Percentiles rank a stretch among this genome's conserved stretches.
phyloP scores from a whole-genome alignment of 306 rosid species.

The Rosa multiflora region DNA sequence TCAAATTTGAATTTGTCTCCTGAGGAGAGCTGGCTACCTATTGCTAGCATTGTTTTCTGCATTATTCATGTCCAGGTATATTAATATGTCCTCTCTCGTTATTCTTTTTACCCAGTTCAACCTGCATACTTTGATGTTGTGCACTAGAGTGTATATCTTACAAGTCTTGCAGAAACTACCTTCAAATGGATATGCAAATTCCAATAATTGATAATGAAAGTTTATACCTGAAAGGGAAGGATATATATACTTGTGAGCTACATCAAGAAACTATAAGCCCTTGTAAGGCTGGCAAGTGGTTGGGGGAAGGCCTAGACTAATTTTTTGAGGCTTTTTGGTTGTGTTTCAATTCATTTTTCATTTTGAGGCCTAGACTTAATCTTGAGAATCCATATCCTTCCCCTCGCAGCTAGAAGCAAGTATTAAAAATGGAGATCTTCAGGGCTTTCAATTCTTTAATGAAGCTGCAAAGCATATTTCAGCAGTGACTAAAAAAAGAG shows the following conservation, averaged over 20 bases:
- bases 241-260: background rate
- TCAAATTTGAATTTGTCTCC: slow-evolving; percentile 77
- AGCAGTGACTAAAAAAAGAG: slow-evolving; percentile 30
- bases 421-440: slow-evolving; percentile 81
- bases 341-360: background rate
- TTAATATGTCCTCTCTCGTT: background rate
- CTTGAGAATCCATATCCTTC: slow-evolving; percentile 8
- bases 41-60: slow-evolving; percentile 84
- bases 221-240: background rate
- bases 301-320: background rate
- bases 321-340: slow-evolving; percentile 4
- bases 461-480: slow-evolving; percentile 40
- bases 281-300: background rate
- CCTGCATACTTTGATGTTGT: background rate
- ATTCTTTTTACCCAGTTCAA: background rate
- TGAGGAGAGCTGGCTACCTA: slow-evolving; percentile 94
- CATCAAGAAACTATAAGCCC: slow-evolving; percentile 1
- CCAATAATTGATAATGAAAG: background rate
- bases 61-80: slow-evolving; percentile 84
- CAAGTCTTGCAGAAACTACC: background rate
- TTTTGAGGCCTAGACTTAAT: background rate
- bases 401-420: slow-evolving; percentile 72
- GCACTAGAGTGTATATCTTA: background rate
- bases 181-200: background rate
- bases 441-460: slow-evolving; percentile 63